A percentile compares a stretch with the other conserved stretches of the same genome.
Conservation (phyloP, 352 stramenopile genomes). For the Peronospora farinosa region DNA sequence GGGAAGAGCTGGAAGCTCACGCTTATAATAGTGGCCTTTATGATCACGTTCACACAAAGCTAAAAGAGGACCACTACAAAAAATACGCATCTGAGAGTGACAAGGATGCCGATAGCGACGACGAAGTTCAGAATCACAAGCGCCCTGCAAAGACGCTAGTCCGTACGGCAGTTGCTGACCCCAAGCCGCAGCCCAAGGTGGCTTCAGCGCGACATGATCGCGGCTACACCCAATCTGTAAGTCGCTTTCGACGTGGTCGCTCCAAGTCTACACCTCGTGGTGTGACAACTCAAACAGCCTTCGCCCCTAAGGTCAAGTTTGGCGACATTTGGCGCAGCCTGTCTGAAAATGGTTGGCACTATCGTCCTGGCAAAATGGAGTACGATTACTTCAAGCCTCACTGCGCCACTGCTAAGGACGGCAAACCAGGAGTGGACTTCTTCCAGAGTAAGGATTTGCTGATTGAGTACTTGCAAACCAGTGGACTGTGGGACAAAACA, state of each 20-base stretch:
- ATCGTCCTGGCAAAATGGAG: constrained; percentile 30
- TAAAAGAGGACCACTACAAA: constrained; percentile 33
- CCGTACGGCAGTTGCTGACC: background rate
- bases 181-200: constrained; percentile 3
- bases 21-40: constrained; percentile 33
- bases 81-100: constrained; percentile 10
- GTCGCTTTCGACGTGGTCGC: constrained; percentile 11
- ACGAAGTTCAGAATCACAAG: background rate
- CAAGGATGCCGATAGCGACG: constrained; percentile 14
- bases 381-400: constrained; percentile 71
- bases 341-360: constrained; percentile 50
- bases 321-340: constrained; percentile 49
- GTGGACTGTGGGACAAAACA: constrained; percentile 42
- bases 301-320: constrained; percentile 45
- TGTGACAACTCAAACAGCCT: constrained; percentile 22
- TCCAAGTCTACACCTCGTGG: constrained; percentile 24
- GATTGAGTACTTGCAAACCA: constrained; percentile 46
- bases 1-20: constrained; percentile 38
- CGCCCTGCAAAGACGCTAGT: background rate
- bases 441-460: constrained; percentile 39
- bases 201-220: background rate
- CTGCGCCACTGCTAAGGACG: constrained; percentile 32
- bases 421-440: constrained; percentile 38
- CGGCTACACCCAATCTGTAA: constrained; percentile 10
- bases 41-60: constrained; percentile 35